Evolutionary conservation across 441 rosid genomes (phyloP).

Genomic region (Aleurites moluccanus): DNA sequence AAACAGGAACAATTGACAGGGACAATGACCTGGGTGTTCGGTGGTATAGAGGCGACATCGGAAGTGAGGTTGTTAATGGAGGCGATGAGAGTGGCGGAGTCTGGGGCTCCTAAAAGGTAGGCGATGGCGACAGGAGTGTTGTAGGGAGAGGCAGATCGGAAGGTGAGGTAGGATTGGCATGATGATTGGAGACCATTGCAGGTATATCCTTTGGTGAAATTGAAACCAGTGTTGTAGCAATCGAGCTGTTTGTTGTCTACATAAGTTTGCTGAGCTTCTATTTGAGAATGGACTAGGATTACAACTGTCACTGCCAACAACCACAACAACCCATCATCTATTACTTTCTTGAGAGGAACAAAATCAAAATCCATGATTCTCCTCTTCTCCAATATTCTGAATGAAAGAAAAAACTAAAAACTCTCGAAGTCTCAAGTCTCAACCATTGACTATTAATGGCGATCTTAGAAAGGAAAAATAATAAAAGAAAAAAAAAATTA

Average conservation of each 20-base stretch:
- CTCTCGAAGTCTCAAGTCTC: too few species aligned
- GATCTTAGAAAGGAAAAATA: too few species aligned
- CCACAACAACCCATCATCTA: not conserved
- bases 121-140: constrained; percentile 40
- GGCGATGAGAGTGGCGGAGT: constrained; percentile 41
- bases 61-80: constrained; percentile 62
- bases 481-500: too few species aligned
- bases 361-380: not conserved
- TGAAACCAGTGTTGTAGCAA: constrained; percentile 30
- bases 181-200: constrained; percentile 53
- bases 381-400: too few species aligned
- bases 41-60: constrained; percentile 36
- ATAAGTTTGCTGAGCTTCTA: constrained; percentile 54
- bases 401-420: too few species aligned
- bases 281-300: not conserved
- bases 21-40: constrained; percentile 39
- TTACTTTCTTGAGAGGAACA: not conserved
- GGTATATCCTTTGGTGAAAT: constrained; percentile 50
- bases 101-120: constrained; percentile 38
- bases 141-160: constrained; percentile 61
- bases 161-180: constrained; percentile 75
- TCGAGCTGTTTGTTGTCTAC: constrained; percentile 50
- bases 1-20: constrained; percentile 72
- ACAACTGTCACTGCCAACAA: not conserved
- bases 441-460: too few species aligned